Conservation (phyloP, 768 basidiomycete species). For the Podaxis carcinomalis region DNA sequence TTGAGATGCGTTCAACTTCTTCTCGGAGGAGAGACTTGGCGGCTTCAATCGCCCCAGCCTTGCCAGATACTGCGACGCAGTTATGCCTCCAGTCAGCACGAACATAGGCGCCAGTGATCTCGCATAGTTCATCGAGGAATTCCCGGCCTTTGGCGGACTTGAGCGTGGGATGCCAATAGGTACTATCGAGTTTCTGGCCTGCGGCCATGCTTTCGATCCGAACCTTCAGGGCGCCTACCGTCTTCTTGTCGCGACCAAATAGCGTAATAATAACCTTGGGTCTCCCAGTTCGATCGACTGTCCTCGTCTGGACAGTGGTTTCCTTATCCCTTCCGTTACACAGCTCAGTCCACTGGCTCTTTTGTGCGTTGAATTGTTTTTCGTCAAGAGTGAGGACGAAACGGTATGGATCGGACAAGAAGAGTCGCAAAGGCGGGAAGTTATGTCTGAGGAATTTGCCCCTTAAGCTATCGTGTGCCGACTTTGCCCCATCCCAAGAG, state of each 20-base stretch:
- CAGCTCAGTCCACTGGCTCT: slow-evolving; percentile 43
- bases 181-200: slow-evolving; percentile 41
- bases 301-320: slow-evolving; percentile 21
- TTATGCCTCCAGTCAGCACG: slow-evolving; percentile 42
- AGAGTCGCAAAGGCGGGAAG: slow-evolving; percentile 30
- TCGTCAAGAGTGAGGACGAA: slow-evolving; percentile 45
- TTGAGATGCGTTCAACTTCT: slow-evolving; percentile 44
- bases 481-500: slow-evolving; percentile 44
- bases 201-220: slow-evolving; percentile 50
- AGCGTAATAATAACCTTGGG: slow-evolving; percentile 36
- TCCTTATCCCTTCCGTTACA: slow-evolving; percentile 27
- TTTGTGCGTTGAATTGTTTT: slow-evolving; percentile 50
- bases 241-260: slow-evolving; percentile 48
- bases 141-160: slow-evolving; percentile 19
- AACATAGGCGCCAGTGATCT: slow-evolving; percentile 37
- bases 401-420: slow-evolving; percentile 44
- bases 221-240: slow-evolving; percentile 54
- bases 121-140: slow-evolving; percentile 31
- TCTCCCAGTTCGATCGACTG: slow-evolving; percentile 21
- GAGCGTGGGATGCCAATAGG: slow-evolving; percentile 49
- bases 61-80: slow-evolving; percentile 43
- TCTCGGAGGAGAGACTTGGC: slow-evolving; percentile 41
- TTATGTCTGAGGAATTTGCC: slow-evolving; percentile 24
- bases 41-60: slow-evolving; percentile 29
- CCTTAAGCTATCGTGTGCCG: slow-evolving; percentile 31